These are phyloP conservation scores for Fremontodendron californicum DNA, from an alignment of 345 rosid species.

Conservation along the genomic window DNA sequence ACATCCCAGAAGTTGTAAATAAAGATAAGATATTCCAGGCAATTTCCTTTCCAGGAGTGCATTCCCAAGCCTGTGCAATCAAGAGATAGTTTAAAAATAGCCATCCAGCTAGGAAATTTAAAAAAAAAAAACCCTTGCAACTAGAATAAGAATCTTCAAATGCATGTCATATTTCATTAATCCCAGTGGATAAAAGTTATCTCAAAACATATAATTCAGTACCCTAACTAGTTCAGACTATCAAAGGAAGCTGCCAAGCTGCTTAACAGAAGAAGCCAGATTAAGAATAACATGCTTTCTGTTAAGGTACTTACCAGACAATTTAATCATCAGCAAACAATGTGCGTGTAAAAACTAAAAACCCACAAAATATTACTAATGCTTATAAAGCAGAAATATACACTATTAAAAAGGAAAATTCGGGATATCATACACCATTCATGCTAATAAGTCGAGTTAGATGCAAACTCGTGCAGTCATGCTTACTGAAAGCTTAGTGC, in stretches of 20 bases:
- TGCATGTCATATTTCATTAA: neutral
- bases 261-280: neutral
- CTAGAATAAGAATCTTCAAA: conserved; percentile 2
- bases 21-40: conserved; percentile 76
- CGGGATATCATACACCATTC: neutral
- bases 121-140: neutral
- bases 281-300: neutral
- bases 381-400: neutral
- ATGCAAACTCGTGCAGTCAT: neutral
- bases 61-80: conserved; percentile 68
- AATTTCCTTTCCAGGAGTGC: conserved; percentile 68
- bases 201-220: neutral
- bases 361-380: neutral
- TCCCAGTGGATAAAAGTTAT: neutral
- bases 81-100: neutral
- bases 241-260: neutral
- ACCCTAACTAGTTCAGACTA: neutral
- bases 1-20: conserved; percentile 82
- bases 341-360: neutral
- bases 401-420: neutral
- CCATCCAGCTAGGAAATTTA: neutral
- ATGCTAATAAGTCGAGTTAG: too few species aligned
- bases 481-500: too few species aligned
- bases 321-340: neutral
- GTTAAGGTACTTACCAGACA: neutral